These are phyloP conservation scores for Kalmusia sp. DNA, from an alignment of 2,329 filamentous ascomycete genomes.

Conservation along the genomic window DNA sequence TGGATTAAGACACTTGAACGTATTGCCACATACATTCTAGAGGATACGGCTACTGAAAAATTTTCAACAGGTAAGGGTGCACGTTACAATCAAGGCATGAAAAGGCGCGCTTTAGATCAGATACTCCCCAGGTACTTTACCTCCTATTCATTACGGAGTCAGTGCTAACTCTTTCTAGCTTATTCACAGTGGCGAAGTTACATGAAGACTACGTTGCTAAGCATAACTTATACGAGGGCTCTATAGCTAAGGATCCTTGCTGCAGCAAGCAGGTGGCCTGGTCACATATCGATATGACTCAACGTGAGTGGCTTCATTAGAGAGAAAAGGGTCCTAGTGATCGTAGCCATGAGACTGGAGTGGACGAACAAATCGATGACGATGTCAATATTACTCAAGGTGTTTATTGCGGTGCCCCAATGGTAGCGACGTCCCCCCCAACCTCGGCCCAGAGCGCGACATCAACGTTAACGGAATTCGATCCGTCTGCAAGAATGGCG, in stretches of 20 bases:
- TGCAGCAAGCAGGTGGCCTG: slow-evolving; percentile 32
- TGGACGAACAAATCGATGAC: slow-evolving; percentile 18
- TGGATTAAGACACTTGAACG: slow-evolving; percentile 35
- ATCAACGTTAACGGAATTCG: no score
- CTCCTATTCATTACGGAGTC: not conserved
- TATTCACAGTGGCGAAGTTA: slow-evolving; percentile 35
- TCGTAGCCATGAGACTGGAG: slow-evolving; percentile 29
- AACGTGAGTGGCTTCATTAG: not conserved
- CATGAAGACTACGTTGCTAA: slow-evolving; percentile 38
- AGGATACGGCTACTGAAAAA: slow-evolving; percentile 23
- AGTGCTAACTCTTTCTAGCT: slow-evolving; percentile 5
- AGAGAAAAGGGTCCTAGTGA: no score
- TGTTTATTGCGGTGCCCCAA: no score
- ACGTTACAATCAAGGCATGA: slow-evolving; percentile 33
- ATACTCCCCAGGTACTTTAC: slow-evolving; percentile 25
- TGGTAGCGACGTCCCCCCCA: no score
- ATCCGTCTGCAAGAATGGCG: no score
- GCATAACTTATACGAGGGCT: slow-evolving; percentile 32
- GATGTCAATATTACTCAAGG: no score
- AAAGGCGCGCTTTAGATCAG: slow-evolving; percentile 27
- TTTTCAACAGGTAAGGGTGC: slow-evolving; percentile 36
- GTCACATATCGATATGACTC: slow-evolving; percentile 2
- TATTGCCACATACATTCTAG: slow-evolving; percentile 28
- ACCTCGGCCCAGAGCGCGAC: no score
- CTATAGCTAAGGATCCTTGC: slow-evolving; percentile 22